Base-by-base conservation (phyloP, 306 rosid genomes). In the Prunus persica region DNA sequence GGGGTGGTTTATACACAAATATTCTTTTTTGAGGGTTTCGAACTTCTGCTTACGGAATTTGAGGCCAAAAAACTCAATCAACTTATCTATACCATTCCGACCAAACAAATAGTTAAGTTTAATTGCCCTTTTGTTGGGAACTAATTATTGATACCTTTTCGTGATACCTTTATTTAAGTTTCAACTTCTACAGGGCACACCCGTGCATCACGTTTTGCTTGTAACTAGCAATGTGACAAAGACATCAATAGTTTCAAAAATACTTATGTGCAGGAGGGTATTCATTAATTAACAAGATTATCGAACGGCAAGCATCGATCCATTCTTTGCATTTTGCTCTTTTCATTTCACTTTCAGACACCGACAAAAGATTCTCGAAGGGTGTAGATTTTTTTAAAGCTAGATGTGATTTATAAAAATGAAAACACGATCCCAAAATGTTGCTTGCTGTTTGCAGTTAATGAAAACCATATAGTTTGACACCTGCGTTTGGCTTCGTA, bases 151-250 rank as follows among this genome's bases (percentile, higher is more conserved):
- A 41, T 20, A 72, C 19, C 13, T 7, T 52, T 52, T 69, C 24
- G 18, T 32, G 47, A 11, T 50, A 13, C 58, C 25, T 12, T 55
- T 41, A 32, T 56, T 55, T 11, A 12, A 9, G 20, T 75, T 52
- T 41, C 54, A 13, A 22, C 32, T 24, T 63, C 8, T 52, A 54
- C 20, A 65, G 27, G 62, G 15, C 69, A 79, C 25, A 14, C 2
- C 47, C 78, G 67, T 65, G 69, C 46, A n/a, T 56, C 82, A 73
- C 74, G 79, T 46, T 73, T 73, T 15, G 72, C 67, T 41, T 71
- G 43, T n/a, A 13, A 13, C 5, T 43, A 14, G 19, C 76, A 72
- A 16, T 24, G 32, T 8, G 67, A 72, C 76, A 72, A 57, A 61
- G 2, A 6, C 2, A 34, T 16, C 47, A 65, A 18, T 15, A 16